Conservation (phyloP, 1,284 basidiomycete genomes). For the Ganoderma meredithae region DNA sequence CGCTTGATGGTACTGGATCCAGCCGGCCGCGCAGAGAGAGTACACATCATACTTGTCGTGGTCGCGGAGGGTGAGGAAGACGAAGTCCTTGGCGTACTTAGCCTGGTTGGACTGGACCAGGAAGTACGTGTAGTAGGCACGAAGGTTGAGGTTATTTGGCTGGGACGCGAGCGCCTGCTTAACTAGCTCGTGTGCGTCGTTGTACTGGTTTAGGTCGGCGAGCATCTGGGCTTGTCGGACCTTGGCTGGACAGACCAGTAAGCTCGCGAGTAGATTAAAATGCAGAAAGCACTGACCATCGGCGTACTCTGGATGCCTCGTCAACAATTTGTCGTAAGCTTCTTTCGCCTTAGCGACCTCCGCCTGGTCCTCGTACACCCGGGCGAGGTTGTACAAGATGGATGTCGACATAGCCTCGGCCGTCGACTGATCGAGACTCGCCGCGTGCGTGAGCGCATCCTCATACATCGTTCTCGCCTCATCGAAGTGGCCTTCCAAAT, state of each 20-base stretch:
- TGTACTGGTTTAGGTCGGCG: slow-evolving; percentile 68
- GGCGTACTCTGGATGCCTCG: slow-evolving; percentile 90
- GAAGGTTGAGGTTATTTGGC: slow-evolving; percentile 76
- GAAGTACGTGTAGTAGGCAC: slow-evolving; percentile 90
- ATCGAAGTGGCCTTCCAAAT: slow-evolving; percentile 70
- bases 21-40: slow-evolving; percentile 87
- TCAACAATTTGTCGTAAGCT: slow-evolving; percentile 85
- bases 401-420: slow-evolving; percentile 80
- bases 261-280: background rate
- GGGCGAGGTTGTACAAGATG: slow-evolving; percentile 87
- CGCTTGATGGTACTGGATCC: slow-evolving; percentile 84
- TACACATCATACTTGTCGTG: slow-evolving; percentile 89
- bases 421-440: slow-evolving; percentile 54
- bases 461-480: slow-evolving; percentile 72
- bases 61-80: slow-evolving; percentile 84
- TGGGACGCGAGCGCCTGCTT: slow-evolving; percentile 86
- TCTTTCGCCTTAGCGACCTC: slow-evolving; percentile 77
- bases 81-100: slow-evolving; percentile 85
- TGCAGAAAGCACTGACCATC: slow-evolving; percentile 71
- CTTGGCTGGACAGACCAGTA: slow-evolving; percentile 63
- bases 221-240: slow-evolving; percentile 87
- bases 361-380: slow-evolving; percentile 86
- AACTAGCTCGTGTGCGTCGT: slow-evolving; percentile 85
- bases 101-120: slow-evolving; percentile 77
- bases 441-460: slow-evolving; percentile 66